phyloP scores from a whole-genome alignment of 257 asterid species.

The Ophiorrhiza pumila region DNA sequence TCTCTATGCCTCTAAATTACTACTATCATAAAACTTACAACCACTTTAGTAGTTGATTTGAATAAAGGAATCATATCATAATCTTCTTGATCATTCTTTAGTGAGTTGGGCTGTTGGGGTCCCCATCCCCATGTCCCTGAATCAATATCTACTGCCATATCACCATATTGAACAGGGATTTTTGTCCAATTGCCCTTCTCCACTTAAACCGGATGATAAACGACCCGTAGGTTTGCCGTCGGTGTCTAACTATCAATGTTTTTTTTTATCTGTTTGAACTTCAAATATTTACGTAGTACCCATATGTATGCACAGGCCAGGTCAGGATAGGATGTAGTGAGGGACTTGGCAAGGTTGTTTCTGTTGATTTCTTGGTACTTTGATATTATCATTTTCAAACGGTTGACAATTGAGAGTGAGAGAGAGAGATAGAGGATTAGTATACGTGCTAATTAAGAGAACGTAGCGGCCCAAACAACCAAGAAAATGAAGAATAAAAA shows the following conservation, averaged over 20 bases:
- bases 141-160: neutral
- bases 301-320: too few relatives aligned
- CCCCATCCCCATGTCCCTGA: neutral
- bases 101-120: conserved; percentile 4
- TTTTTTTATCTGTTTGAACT: too few relatives aligned
- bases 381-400: too few relatives aligned
- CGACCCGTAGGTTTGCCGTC: neutral
- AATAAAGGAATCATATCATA: too few relatives aligned
- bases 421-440: neutral
- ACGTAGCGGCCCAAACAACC: neutral
- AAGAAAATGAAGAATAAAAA: neutral
- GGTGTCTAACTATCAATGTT: too few relatives aligned
- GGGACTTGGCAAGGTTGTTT: too few relatives aligned
- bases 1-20: too few relatives aligned
- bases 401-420: too few relatives aligned
- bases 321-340: too few relatives aligned
- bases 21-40: too few relatives aligned
- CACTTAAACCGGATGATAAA: neutral
- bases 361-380: too few relatives aligned
- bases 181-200: neutral
- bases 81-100: neutral
- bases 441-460: neutral
- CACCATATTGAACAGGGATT: neutral
- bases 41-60: conserved; percentile 4
- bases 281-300: too few relatives aligned